These are phyloP conservation scores for Penicillium polonicum DNA, from an alignment of 2,329 filamentous ascomycete genomes.

Conservation along the genomic window DNA sequence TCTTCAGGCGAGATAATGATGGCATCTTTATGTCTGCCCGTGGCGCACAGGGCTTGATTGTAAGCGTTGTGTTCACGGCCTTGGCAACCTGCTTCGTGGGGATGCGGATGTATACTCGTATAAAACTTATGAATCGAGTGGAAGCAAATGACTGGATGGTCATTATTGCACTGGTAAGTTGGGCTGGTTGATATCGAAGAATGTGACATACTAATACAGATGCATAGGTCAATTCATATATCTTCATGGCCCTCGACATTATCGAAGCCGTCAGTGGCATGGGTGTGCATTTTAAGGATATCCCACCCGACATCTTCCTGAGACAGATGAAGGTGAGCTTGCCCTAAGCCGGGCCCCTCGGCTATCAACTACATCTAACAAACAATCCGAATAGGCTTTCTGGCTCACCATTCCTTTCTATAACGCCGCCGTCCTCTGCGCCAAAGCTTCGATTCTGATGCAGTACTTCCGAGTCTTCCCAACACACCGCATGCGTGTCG, in stretches of 20 bases:
- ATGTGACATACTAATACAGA: not conserved
- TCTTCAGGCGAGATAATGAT: constrained; percentile 19
- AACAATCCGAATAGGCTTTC: constrained; percentile 29
- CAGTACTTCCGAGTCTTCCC: constrained; percentile 51
- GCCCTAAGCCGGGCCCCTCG: not conserved
- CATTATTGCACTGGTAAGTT: constrained; percentile 33
- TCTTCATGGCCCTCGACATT: constrained; percentile 38
- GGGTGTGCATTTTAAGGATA: constrained; percentile 35
- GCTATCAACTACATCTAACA: not conserved
- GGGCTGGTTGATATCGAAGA: not conserved
- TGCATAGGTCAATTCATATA: constrained; percentile 31
- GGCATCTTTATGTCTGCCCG: constrained; percentile 25
- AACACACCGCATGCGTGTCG: constrained; percentile 33
- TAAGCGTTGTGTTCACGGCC: constrained; percentile 34
- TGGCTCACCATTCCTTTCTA: constrained; percentile 43
- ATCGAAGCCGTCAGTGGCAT: constrained; percentile 37
- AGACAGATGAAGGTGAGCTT: constrained; percentile 35
- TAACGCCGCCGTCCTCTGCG: constrained; percentile 39
- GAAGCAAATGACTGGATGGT: constrained; percentile 41
- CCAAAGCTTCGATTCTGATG: constrained; percentile 50
- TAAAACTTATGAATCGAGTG: constrained; percentile 32
- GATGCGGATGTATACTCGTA: constrained; percentile 35
- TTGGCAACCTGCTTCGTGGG: constrained; percentile 33
- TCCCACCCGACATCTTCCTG: constrained; percentile 29
- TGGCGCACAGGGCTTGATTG: constrained; percentile 27